Base-by-base conservation (phyloP, 345 rosid genomes). In the Murraya paniculata region DNA sequence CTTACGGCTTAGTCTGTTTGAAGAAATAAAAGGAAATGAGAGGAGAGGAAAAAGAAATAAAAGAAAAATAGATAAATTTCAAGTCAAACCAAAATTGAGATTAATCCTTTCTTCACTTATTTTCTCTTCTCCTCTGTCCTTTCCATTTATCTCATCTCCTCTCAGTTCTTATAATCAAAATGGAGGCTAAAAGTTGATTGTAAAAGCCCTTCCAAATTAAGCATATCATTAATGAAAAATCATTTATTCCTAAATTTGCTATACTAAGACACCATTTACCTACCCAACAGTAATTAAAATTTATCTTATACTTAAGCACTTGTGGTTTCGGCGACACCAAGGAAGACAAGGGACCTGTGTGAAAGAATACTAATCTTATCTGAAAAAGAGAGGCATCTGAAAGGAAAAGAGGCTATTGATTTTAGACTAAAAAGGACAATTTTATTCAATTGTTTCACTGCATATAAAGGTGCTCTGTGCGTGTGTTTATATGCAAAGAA, bases 211-310 rank as follows among this genome's bases (percentile, higher is more conserved):
- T 68, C 13, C 56, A 41, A 57, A 48, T 41, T 10, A 11, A 41
- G 16, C 48, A 50, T 18, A 50, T 50, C 56, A 50, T 50, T 50
- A 50, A 50, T 50, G 22, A 50, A 3, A 41, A 41, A 41, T 9
- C 56, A 50, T 50, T 16, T 50, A 18, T 50, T 41, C 48, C 0
- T 3, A 4, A 41, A 41, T 11, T 50, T 16, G 1, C 55, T 48
- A 19, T 66, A 41, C 59, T 28, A 72, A 70, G 25, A 72, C 33
- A 78, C 14, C 68, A 79, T 48, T 74, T 86, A 92, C 97, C 90
- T 88, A 90, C 67, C 97, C 98, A 73, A 87, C 95, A 6, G 94
- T 88, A 71, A 90, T 87, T 68, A 86, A 97, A 82, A 84, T 81
- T 67, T 86, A 11, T 41, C 48, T 41, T 41, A 9, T 41, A 10